Evolutionary conservation across 2,329 filamentous ascomycete genomes (phyloP).

Genomic region (Fusarium sp.): DNA sequence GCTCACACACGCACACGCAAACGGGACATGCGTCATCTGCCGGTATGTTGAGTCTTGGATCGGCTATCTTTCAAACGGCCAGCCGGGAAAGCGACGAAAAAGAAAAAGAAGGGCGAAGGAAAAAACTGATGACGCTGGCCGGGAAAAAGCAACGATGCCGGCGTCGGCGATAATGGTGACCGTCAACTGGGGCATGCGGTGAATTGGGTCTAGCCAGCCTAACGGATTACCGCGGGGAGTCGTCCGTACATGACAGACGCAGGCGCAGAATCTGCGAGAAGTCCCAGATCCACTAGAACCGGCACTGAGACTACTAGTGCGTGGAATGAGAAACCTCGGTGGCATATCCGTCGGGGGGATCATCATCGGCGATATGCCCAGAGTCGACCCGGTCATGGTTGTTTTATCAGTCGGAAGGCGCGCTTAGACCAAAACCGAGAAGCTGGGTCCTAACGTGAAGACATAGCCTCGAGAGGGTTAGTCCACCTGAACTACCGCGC

Average conservation of each 20-base stretch:
- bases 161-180: constrained; percentile 11
- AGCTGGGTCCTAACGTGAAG: background rate
- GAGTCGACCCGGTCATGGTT: constrained; percentile 10
- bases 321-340: too few species aligned
- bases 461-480: background rate
- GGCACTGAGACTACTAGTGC: background rate
- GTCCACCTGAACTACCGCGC: constrained; percentile 16
- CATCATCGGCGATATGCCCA: background rate
- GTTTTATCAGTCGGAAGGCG: constrained; percentile 25
- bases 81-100: constrained; percentile 6
- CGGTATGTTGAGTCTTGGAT: background rate
- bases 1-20: background rate
- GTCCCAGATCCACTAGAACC: constrained; percentile 2
- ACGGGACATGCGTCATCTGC: background rate
- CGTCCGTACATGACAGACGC: constrained; percentile 15
- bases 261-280: background rate
- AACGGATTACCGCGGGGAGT: constrained; percentile 10
- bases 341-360: background rate
- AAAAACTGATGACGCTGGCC: background rate
- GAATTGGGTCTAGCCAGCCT: constrained; percentile 9
- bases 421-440: constrained; percentile 15
- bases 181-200: background rate
- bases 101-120: constrained; percentile 1
- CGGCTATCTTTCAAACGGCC: background rate
- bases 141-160: constrained; percentile 11